A percentile compares a stretch with the other conserved stretches of the same genome.
phyloP scores from a whole-genome alignment of 2,329 filamentous ascomycete species.

The Xylaria sp. region DNA sequence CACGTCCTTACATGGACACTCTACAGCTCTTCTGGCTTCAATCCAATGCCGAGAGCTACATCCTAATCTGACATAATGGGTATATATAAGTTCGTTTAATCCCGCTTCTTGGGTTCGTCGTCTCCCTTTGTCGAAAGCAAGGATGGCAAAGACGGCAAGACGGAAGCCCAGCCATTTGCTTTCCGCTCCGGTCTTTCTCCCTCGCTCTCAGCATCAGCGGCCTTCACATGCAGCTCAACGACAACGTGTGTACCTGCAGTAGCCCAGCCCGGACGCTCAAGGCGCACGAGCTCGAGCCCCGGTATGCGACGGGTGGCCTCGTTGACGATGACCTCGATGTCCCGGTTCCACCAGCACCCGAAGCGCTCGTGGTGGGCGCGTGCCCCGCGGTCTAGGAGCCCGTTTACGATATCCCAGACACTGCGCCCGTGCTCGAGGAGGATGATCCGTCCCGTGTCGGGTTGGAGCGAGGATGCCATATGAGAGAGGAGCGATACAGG shows the following conservation, averaged over 20 bases:
- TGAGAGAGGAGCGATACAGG: conserved; percentile 64
- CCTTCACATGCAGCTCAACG: conserved; percentile 64
- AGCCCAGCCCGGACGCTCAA: conserved; percentile 62
- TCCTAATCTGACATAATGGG: background rate
- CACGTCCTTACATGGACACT: background rate
- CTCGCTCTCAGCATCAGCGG: conserved; percentile 29
- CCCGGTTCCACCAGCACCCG: conserved; percentile 76
- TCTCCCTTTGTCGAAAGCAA: conserved; percentile 19
- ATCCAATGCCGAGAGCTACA: background rate
- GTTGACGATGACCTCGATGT: conserved; percentile 66
- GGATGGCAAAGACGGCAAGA: conserved; percentile 27
- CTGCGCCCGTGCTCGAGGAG: conserved; percentile 72
- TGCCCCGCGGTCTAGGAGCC: conserved; percentile 65
- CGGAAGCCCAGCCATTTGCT: conserved; percentile 24
- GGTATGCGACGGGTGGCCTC: conserved; percentile 60
- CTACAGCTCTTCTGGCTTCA: background rate
- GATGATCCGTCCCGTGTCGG: conserved; percentile 68
- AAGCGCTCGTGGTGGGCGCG: conserved; percentile 67
- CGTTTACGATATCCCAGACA: conserved; percentile 63
- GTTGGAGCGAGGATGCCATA: conserved; percentile 63
- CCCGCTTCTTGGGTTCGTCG: conserved; percentile 22
- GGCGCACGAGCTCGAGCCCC: conserved; percentile 66
- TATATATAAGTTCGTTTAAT: background rate
- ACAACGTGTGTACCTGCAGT: conserved; percentile 69
- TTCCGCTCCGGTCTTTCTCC: conserved; percentile 15